Percentiles rank a stretch among this genome's conserved stretches.
phyloP scores from a whole-genome alignment of 768 basidiomycete genomes.

The Cytidiella melzeri region DNA sequence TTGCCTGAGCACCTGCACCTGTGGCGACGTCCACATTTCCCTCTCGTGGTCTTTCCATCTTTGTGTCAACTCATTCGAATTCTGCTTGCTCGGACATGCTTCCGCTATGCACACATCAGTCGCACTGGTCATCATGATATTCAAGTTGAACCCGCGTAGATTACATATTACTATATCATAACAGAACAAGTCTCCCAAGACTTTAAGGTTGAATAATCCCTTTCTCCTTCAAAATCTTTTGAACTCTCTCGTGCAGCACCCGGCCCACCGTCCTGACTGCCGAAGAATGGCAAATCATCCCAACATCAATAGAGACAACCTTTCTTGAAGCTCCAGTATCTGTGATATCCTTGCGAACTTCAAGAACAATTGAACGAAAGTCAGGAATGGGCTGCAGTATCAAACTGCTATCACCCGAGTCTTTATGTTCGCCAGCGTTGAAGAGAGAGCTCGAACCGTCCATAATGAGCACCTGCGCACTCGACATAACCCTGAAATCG shows the following conservation, averaged over 20 bases:
- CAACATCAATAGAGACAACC: constrained; percentile 54
- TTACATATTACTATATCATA: too few species aligned
- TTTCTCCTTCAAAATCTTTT: constrained; percentile 1
- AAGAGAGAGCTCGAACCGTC: constrained; percentile 67
- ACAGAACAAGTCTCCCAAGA: too few species aligned
- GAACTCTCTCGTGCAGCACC: constrained; percentile 44
- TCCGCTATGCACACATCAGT: too few species aligned
- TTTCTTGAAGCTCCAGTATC: constrained; percentile 30
- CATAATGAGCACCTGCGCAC: constrained; percentile 61
- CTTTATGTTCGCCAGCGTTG: constrained; percentile 7
- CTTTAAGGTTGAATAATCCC: too few species aligned
- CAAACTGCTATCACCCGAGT: constrained; percentile 17
- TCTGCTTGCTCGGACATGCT: too few species aligned
- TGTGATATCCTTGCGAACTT: constrained; percentile 39
- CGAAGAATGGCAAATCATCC: constrained; percentile 51
- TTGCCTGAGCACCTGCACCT: too few species aligned
- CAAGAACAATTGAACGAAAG: constrained; percentile 44
- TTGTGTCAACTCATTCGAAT: too few species aligned
- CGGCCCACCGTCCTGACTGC: constrained; percentile 42
- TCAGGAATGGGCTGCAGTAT: constrained; percentile 56
- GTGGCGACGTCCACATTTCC: too few species aligned
- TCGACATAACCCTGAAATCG: constrained; percentile 71
- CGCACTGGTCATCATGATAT: too few species aligned
- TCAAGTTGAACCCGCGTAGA: too few species aligned
- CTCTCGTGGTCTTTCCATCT: too few species aligned